These are phyloP conservation scores for Paramecium sexaurelia DNA, from an alignment of 73 alveolate species.

Conservation along the genomic window DNA sequence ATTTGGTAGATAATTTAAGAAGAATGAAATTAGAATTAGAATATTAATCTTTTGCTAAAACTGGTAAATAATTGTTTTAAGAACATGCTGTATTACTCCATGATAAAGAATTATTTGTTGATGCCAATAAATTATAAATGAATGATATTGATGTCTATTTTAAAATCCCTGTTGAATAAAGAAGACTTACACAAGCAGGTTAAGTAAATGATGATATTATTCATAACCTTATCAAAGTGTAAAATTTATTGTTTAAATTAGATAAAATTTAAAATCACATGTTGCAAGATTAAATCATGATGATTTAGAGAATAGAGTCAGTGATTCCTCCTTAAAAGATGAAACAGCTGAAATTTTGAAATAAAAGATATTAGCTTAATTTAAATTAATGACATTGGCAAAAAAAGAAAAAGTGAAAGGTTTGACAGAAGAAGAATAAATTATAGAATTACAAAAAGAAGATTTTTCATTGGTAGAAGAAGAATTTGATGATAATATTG, in stretches of 20 bases:
- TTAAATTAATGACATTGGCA: not conserved
- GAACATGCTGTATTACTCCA: not conserved
- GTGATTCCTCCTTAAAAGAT: not conserved
- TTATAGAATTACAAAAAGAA: not conserved
- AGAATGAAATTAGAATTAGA: slow-evolving; percentile 11
- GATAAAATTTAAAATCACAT: slow-evolving; percentile 28
- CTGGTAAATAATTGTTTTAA: slow-evolving; percentile 4
- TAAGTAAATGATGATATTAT: slow-evolving; percentile 46
- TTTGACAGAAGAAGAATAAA: not conserved
- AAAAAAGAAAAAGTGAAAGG: not conserved
- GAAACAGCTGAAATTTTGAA: not conserved
- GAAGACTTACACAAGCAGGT: slow-evolving; percentile 31
- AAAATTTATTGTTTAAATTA: not conserved
- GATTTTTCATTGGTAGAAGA: not conserved
- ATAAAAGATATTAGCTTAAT: not conserved
- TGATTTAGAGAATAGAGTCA: slow-evolving; percentile 1
- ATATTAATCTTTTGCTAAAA: not conserved
- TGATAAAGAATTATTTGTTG: not conserved
- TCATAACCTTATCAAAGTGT: slow-evolving; percentile 42
- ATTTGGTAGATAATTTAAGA: not conserved
- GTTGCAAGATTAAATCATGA: slow-evolving; percentile 3
- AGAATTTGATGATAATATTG: not conserved
- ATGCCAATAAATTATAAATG: not conserved
- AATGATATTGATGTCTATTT: not conserved
- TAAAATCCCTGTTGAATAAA: not conserved